Conservation (phyloP, 1,284 basidiomycete genomes). For the Ceratobasidium papillatum region DNA sequence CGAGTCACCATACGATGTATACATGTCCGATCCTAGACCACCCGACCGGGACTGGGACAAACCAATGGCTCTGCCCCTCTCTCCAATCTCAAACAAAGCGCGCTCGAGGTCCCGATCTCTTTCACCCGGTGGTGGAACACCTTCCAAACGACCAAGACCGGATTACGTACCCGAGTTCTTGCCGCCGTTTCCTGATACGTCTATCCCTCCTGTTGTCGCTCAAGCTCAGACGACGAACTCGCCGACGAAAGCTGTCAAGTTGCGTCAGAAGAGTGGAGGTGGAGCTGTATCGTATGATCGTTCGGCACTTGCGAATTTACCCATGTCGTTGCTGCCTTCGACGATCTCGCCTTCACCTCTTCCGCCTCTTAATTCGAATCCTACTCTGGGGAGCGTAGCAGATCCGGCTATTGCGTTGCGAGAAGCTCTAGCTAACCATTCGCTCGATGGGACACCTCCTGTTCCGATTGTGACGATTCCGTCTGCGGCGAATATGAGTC, state of each 20-base stretch:
- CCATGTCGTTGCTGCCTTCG: background rate
- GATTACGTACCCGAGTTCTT: conserved; percentile 69
- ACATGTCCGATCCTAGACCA: background rate
- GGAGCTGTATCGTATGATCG: conserved; percentile 26
- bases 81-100: conserved; percentile 66
- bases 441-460: conserved; percentile 4
- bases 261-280: conserved; percentile 13
- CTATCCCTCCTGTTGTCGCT: conserved; percentile 44
- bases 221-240: conserved; percentile 45
- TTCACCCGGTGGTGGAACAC: conserved; percentile 37
- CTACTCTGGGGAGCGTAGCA: background rate
- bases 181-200: conserved; percentile 65
- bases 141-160: conserved; percentile 66
- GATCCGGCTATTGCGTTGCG: conserved; percentile 8
- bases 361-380: conserved; percentile 6
- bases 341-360: background rate
- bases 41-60: conserved; percentile 45
- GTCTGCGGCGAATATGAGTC: background rate
- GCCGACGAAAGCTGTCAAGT: conserved; percentile 7
- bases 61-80: conserved; percentile 52
- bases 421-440: conserved; percentile 14
- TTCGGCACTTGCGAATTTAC: conserved; percentile 31
- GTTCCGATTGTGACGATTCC: conserved; percentile 3
- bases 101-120: conserved; percentile 29
- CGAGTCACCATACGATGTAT: conserved; percentile 26